Conservation (phyloP, 169 alveolate species). For the Miamiensis avidus region DNA sequence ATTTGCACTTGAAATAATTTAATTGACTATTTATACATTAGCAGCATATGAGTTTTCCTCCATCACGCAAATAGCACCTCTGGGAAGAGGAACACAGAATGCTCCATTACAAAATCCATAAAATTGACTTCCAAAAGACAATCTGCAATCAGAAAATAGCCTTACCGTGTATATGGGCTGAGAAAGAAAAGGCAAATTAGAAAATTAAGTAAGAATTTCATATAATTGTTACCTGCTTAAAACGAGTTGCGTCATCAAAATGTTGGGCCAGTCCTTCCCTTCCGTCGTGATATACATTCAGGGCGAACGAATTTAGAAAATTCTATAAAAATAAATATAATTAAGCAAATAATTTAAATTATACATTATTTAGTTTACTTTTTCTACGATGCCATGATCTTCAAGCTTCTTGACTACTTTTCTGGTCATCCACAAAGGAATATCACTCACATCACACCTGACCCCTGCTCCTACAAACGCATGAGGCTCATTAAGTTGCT, state of each 20-base stretch:
- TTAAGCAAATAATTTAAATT: neutral
- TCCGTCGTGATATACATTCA: slow-evolving; percentile 81
- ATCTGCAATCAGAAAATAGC: slow-evolving; percentile 69
- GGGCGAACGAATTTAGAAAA: slow-evolving; percentile 72
- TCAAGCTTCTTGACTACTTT: slow-evolving; percentile 48
- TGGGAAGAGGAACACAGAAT: slow-evolving; percentile 69
- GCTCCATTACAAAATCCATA: slow-evolving; percentile 78
- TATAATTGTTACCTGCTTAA: slow-evolving; percentile 48
- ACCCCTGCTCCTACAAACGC: slow-evolving; percentile 78
- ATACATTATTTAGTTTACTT: slow-evolving; percentile 1
- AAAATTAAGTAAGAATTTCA: neutral
- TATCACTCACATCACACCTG: slow-evolving; percentile 64
- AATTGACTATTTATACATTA: slow-evolving; percentile 17
- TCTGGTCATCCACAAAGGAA: slow-evolving; percentile 65
- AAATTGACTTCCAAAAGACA: slow-evolving; percentile 72
- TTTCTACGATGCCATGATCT: slow-evolving; percentile 46
- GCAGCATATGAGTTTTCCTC: slow-evolving; percentile 78
- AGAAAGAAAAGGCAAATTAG: neutral
- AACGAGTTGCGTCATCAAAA: slow-evolving; percentile 82
- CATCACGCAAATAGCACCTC: slow-evolving; percentile 78
- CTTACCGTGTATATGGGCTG: slow-evolving; percentile 78
- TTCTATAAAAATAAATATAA: slow-evolving; percentile 27
- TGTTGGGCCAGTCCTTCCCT: slow-evolving; percentile 81
- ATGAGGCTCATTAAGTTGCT: slow-evolving; percentile 63
- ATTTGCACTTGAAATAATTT: no score